These are phyloP conservation scores for Barnettozyma salicaria DNA, from an alignment of 805 yeast genomes.

Conservation along the genomic window DNA sequence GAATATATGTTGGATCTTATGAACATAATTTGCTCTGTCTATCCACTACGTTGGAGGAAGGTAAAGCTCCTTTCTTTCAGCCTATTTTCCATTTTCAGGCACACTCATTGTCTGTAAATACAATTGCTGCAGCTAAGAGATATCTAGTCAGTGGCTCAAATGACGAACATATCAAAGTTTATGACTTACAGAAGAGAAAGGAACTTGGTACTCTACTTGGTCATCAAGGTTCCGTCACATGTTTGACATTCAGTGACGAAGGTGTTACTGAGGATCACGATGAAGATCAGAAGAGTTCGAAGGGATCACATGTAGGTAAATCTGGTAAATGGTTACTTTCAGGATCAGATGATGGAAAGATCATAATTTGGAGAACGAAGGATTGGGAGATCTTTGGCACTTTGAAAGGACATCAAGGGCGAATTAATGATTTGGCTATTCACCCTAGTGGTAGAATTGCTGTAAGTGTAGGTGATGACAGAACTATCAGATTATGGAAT, in stretches of 20 bases:
- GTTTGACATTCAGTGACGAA: conserved; percentile 63
- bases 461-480: conserved; percentile 80
- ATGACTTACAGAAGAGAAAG: conserved; percentile 88
- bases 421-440: conserved; percentile 77
- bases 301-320: conserved; percentile 17
- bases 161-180: conserved; percentile 91
- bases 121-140: conserved; percentile 75
- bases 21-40: conserved; percentile 88
- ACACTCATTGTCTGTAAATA: conserved; percentile 80
- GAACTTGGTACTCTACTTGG: conserved; percentile 87
- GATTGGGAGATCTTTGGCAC: conserved; percentile 94
- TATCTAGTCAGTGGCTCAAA: conserved; percentile 91
- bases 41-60: conserved; percentile 57
- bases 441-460: conserved; percentile 92
- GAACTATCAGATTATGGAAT: conserved; percentile 86
- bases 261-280: conserved; percentile 23
- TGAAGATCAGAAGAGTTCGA: background rate
- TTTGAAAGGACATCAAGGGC: conserved; percentile 82
- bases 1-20: conserved; percentile 91
- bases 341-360: conserved; percentile 86
- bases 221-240: conserved; percentile 84
- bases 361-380: conserved; percentile 88
- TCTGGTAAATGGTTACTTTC: conserved; percentile 87
- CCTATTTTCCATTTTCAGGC: conserved; percentile 96
- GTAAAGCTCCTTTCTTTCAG: conserved; percentile 61